Evolutionary conservation across 192 early-diverging fungal species (phyloP).

Genomic region (Coemansia sp.): DNA sequence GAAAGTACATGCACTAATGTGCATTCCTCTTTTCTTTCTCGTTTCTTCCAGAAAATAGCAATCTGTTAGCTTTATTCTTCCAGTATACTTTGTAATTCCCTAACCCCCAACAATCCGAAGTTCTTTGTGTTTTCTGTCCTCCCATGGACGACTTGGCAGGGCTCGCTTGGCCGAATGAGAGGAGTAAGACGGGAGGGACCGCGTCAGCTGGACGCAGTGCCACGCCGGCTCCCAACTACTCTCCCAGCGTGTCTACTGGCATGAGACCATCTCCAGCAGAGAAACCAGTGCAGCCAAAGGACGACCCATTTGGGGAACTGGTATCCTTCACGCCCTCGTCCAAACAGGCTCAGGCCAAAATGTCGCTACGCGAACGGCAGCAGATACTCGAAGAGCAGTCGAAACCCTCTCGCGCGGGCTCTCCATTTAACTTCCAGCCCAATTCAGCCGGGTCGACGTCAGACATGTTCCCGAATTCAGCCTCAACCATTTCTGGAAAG

Average conservation of each 20-base stretch:
- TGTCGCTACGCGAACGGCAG: conserved; percentile 50
- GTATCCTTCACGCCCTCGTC: conserved; percentile 38
- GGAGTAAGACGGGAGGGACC: background rate
- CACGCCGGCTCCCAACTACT: conserved; percentile 36
- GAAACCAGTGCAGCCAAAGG: conserved; percentile 16
- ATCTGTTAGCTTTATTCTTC: background rate
- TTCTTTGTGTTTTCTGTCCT: conserved; percentile 4
- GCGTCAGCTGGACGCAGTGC: background rate
- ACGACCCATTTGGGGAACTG: conserved; percentile 52
- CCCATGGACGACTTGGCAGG: conserved; percentile 42
- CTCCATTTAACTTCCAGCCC: conserved; percentile 20
- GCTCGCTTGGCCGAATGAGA: conserved; percentile 25
- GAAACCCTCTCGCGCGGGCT: conserved; percentile 14
- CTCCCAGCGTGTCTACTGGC: conserved; percentile 20
- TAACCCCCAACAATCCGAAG: background rate
- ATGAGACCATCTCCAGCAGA: conserved; percentile 3
- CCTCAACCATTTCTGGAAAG: background rate
- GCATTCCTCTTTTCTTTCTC: conserved; percentile 3
- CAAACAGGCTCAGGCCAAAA: conserved; percentile 24
- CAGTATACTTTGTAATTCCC: background rate
- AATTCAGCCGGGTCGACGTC: background rate
- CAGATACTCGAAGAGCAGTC: conserved; percentile 31
- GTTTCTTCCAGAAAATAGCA: background rate
- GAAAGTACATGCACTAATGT: conserved; percentile 75
- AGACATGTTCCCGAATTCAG: conserved; percentile 7